Evolutionary conservation across 129 eudicot species (phyloP).

Genomic region (Centrapalus pauciflorus): DNA sequence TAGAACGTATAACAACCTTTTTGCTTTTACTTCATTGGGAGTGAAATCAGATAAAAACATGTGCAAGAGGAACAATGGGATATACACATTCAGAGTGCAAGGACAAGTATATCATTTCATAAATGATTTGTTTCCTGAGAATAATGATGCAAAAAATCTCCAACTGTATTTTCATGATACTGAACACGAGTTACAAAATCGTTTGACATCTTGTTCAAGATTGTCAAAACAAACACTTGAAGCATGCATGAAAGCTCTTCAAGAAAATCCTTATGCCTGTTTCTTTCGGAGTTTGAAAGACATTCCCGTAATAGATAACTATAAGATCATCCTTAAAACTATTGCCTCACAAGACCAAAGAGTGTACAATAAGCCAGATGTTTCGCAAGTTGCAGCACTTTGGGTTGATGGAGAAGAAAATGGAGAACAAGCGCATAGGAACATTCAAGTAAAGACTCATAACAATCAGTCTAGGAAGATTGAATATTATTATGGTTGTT

Average conservation of each 20-base stretch:
- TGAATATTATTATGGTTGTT: not conserved
- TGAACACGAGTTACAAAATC: not conserved
- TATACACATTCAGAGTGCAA: not conserved
- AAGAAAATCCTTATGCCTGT: not conserved
- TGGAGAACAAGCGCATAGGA: not conserved
- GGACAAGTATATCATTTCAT: constrained; percentile 1
- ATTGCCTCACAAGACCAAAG: not conserved
- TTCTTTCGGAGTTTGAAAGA: not conserved
- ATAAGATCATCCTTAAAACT: not conserved
- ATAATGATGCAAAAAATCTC: not conserved
- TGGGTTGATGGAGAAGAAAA: not conserved
- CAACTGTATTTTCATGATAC: not conserved
- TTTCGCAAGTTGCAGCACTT: not conserved
- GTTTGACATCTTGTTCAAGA: not conserved
- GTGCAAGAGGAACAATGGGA: not conserved
- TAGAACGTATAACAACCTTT: not conserved
- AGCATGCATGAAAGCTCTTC: not conserved
- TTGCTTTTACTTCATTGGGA: constrained; percentile 2
- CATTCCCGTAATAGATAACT: not conserved
- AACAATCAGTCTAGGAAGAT: not conserved
- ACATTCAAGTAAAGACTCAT: not conserved
- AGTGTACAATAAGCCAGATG: not conserved
- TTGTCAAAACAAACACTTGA: not conserved
- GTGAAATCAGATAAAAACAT: not conserved
- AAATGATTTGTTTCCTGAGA: not conserved